Percentiles rank a stretch among this genome's conserved stretches.
Evolutionary conservation across 306 rosid species (phyloP).

Genomic region (Cicer yamashitae): DNA sequence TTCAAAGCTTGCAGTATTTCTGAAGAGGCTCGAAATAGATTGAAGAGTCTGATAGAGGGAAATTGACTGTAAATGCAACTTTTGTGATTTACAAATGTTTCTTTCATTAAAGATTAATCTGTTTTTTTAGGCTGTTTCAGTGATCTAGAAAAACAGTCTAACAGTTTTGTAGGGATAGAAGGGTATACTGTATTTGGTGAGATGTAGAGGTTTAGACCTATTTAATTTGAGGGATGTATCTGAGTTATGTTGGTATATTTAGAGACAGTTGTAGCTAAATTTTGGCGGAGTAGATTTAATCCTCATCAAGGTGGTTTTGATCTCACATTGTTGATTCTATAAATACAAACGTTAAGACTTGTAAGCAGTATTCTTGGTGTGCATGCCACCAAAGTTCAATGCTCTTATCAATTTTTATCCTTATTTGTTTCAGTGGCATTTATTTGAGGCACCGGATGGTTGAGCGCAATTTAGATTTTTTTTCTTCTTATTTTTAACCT

Average conservation of each 20-base stretch:
- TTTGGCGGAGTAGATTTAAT: constrained; percentile 43
- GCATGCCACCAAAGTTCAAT: background rate
- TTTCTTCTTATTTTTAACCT: too few species aligned
- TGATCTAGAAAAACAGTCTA: constrained; percentile 56
- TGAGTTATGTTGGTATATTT: constrained; percentile 18
- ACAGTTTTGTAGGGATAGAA: constrained; percentile 72
- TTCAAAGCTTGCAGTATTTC: constrained; percentile 62
- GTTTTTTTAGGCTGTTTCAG: constrained; percentile 68
- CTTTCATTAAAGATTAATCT: constrained; percentile 44
- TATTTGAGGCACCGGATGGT: background rate
- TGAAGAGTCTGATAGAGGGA: constrained; percentile 68
- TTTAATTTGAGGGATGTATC: constrained; percentile 33
- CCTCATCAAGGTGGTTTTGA: constrained; percentile 29
- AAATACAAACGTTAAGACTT: constrained; percentile 31
- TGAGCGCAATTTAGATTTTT: background rate
- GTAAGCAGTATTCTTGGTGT: background rate
- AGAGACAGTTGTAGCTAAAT: constrained; percentile 42
- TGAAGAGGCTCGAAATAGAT: constrained; percentile 63
- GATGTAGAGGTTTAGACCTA: constrained; percentile 32
- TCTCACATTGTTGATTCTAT: constrained; percentile 35
- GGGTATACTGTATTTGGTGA: constrained; percentile 35
- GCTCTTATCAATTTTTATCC: background rate
- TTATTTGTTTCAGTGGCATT: constrained; percentile 3
- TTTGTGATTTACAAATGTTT: constrained; percentile 39
- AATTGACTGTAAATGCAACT: constrained; percentile 57